Percentiles rank a stretch among this genome's conserved stretches.
These are phyloP conservation scores for Schizopora paradoxa DNA, from an alignment of 1,284 basidiomycete species.

Conservation along the genomic window DNA sequence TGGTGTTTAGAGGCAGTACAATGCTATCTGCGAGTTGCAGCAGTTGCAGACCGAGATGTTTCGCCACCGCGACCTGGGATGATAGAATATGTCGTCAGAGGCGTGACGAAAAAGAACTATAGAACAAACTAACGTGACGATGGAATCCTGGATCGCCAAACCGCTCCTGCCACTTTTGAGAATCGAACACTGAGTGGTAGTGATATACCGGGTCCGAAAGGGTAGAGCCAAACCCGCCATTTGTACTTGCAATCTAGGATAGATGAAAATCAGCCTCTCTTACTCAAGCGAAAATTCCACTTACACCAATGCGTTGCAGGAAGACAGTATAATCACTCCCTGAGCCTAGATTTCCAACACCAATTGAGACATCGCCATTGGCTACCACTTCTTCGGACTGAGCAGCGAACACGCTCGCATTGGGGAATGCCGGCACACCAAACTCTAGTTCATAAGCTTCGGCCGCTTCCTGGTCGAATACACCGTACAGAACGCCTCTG, in stretches of 20 bases:
- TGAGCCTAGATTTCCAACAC: conserved; percentile 39
- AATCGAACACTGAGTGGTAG: conserved; percentile 76
- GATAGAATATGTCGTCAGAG: neutral
- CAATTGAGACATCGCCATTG: conserved; percentile 24
- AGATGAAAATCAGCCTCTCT: neutral
- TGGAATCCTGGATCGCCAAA: conserved; percentile 73
- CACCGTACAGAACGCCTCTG: conserved; percentile 42
- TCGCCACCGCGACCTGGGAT: conserved; percentile 52
- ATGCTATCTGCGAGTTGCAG: conserved; percentile 60
- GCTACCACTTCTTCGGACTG: conserved; percentile 26
- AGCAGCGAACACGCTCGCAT: conserved; percentile 23
- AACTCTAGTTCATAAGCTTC: conserved; percentile 9
- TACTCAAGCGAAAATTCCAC: conserved; percentile 11
- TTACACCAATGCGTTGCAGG: conserved; percentile 37
- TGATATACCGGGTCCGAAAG: conserved; percentile 63
- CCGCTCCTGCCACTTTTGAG: conserved; percentile 62
- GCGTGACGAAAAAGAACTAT: no score
- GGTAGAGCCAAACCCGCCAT: conserved; percentile 46
- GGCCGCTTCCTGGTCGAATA: conserved; percentile 12
- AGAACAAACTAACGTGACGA: conserved; percentile 54
- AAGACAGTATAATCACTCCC: conserved; percentile 68
- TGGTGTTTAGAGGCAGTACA: conserved; percentile 69
- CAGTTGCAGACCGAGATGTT: conserved; percentile 56
- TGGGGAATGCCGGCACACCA: conserved; percentile 7
- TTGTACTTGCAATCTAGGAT: conserved; percentile 43